phyloP scores from a whole-genome alignment of 192 early-diverging fungal species.

The Backusella sp. region DNA sequence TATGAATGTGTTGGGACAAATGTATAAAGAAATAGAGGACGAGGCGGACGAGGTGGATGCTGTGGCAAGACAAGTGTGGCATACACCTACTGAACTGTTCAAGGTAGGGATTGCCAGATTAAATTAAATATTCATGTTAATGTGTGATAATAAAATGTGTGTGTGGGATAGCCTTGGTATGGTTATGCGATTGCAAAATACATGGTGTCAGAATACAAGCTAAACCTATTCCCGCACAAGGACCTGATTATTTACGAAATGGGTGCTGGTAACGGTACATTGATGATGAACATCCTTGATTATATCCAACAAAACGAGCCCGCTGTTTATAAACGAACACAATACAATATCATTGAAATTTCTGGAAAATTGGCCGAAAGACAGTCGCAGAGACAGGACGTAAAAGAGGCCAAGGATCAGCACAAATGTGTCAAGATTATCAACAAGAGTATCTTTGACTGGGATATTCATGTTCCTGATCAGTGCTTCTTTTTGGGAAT shows the following conservation, averaged over 20 bases:
- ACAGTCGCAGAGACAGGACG: conserved; percentile 55
- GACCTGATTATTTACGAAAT: conserved; percentile 91
- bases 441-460: conserved; percentile 93
- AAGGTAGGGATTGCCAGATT: conserved; percentile 46
- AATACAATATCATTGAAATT: conserved; percentile 94
- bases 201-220: conserved; percentile 76
- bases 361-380: conserved; percentile 74
- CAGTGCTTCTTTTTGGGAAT: conserved; percentile 92
- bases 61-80: conserved; percentile 91
- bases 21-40: conserved; percentile 80
- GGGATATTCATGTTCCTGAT: conserved; percentile 65
- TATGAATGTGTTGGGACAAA: conserved; percentile 67
- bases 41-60: conserved; percentile 70
- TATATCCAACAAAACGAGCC: conserved; percentile 78
- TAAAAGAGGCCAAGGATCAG: conserved; percentile 32
- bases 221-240: conserved; percentile 53
- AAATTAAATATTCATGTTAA: conserved; percentile 10
- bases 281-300: conserved; percentile 93
- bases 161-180: conserved; percentile 73
- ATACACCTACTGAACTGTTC: conserved; percentile 96
- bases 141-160: background rate
- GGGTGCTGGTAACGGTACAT: conserved; percentile 95
- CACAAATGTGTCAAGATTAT: conserved; percentile 74
- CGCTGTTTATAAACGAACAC: conserved; percentile 71
- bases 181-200: conserved; percentile 90